Percentiles rank a stretch among this genome's conserved stretches.
Conservation (phyloP, 2,329 filamentous ascomycete genomes). For the Onygena corvina region DNA sequence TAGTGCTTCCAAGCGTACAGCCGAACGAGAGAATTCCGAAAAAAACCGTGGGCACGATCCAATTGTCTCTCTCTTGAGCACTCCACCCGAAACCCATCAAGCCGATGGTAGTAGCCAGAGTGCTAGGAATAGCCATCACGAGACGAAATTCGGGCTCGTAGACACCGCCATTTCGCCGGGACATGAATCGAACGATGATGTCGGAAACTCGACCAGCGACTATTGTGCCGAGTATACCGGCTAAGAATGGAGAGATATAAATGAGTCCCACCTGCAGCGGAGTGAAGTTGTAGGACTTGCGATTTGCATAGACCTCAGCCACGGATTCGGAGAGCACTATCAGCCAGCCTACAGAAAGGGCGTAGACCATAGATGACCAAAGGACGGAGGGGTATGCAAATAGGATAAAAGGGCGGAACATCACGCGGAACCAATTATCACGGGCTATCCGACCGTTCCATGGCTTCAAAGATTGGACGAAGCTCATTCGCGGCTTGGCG, state of each 20-base stretch:
- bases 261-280: conserved; percentile 71
- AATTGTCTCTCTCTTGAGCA: conserved; percentile 58
- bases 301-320: conserved; percentile 61
- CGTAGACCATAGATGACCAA: conserved; percentile 76
- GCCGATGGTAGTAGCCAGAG: conserved; percentile 66
- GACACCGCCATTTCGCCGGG: conserved; percentile 74
- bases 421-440: conserved; percentile 69
- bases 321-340: conserved; percentile 89
- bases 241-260: conserved; percentile 81
- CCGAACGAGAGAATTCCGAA: conserved; percentile 89
- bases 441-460: conserved; percentile 67
- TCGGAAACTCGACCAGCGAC: conserved; percentile 84
- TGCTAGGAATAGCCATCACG: conserved; percentile 72
- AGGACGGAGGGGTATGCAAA: conserved; percentile 79
- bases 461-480: conserved; percentile 58
- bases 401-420: conserved; percentile 68
- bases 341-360: conserved; percentile 84
- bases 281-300: conserved; percentile 63
- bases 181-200: conserved; percentile 68
- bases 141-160: conserved; percentile 92
- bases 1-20: conserved; percentile 79
- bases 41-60: conserved; percentile 88
- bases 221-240: conserved; percentile 77
- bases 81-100: conserved; percentile 98
- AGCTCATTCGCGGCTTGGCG: conserved; percentile 56